phyloP scores from a whole-genome alignment of 2,329 filamentous ascomycete genomes.

The Tolypocladium paradoxum region DNA sequence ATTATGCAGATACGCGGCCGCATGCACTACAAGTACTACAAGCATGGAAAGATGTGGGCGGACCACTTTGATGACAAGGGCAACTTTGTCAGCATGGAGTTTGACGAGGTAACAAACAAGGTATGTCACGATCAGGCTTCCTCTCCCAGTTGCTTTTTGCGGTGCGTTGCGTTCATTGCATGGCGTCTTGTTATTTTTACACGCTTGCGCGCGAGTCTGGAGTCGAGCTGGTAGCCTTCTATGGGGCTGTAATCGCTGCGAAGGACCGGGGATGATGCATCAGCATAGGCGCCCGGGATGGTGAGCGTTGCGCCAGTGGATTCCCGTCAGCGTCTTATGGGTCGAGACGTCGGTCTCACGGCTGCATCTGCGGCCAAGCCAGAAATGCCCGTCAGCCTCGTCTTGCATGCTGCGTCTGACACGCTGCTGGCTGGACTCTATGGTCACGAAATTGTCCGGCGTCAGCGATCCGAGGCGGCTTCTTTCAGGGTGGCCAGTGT shows the following conservation, averaged over 20 bases:
- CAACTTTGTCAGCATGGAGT: constrained; percentile 76
- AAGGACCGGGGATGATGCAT: not conserved
- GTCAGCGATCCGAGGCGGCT: not conserved
- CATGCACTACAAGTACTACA: constrained; percentile 79
- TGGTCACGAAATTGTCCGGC: not conserved
- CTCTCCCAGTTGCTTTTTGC: too few species aligned
- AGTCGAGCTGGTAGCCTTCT: not conserved
- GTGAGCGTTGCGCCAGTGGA: too few species aligned
- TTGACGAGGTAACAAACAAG: constrained; percentile 79
- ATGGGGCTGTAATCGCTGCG: not conserved
- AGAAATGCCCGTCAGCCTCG: not conserved
- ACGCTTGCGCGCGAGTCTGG: not conserved
- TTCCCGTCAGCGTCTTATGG: not conserved
- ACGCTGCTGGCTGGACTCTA: not conserved
- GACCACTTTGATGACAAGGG: constrained; percentile 77
- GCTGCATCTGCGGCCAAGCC: not conserved
- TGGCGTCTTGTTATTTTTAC: not conserved
- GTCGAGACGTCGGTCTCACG: not conserved
- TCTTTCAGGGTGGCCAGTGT: not conserved
- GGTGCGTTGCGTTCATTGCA: too few species aligned
- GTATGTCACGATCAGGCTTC: constrained; percentile 32
- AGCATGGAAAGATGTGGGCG: constrained; percentile 64
- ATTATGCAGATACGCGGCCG: constrained; percentile 96
- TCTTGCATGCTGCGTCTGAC: not conserved
- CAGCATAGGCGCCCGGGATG: not conserved